phyloP scores from a whole-genome alignment of 176 grass and related monocot genomes.

The Poa pratensis region DNA sequence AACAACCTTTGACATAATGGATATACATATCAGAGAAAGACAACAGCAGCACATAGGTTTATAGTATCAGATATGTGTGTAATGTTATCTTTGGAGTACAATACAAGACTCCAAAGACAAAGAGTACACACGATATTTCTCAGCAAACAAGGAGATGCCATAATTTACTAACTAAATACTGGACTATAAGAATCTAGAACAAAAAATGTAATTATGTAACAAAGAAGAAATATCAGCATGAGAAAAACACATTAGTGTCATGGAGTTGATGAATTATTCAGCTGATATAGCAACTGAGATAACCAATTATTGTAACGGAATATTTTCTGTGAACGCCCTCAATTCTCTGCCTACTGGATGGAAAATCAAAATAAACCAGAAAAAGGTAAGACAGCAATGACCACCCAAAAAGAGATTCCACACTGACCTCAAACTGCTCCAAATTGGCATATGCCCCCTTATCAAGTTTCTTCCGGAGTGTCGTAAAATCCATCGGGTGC shows the following conservation, averaged over 20 bases:
- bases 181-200: neutral
- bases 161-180: neutral
- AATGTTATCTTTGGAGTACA: neutral
- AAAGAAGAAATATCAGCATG: neutral
- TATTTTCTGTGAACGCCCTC: neutral
- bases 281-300: neutral
- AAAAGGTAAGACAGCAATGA: slow-evolving; percentile 17
- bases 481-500: slow-evolving; percentile 96
- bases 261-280: slow-evolving; percentile 6
- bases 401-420: neutral
- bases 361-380: neutral
- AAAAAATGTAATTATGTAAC: neutral
- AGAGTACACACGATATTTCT: slow-evolving; percentile 6
- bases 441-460: slow-evolving; percentile 66
- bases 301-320: neutral
- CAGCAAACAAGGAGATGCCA: neutral
- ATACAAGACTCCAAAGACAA: slow-evolving; percentile 20
- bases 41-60: neutral
- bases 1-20: neutral
- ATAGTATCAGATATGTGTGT: neutral
- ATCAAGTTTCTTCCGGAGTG: slow-evolving; percentile 75
- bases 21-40: neutral
- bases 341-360: neutral
- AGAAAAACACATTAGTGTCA: neutral
- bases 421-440: slow-evolving; percentile 93